A percentile compares a stretch with the other conserved stretches of the same genome.
Conservation (phyloP, 192 early-diverging fungal genomes). For the Chytriomyces confervae region DNA sequence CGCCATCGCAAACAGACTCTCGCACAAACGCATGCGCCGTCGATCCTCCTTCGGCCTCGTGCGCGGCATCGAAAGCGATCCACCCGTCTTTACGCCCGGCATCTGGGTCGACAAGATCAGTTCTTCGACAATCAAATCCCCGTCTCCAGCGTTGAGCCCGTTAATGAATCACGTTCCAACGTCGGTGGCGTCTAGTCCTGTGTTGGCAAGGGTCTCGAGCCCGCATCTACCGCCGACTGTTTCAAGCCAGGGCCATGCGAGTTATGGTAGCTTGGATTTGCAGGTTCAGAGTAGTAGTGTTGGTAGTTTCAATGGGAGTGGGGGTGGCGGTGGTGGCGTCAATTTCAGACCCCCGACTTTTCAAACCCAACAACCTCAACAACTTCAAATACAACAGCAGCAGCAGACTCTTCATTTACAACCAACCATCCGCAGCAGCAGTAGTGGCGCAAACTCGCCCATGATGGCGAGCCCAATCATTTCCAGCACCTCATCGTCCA, state of each 20-base stretch:
- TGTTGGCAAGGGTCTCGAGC: too few relatives aligned
- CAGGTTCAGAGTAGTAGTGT: too few relatives aligned
- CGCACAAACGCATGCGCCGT: slow-evolving; percentile 4
- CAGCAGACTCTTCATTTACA: not conserved
- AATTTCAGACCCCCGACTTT: too few relatives aligned
- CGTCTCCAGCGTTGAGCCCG: not conserved
- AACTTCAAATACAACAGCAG: not conserved
- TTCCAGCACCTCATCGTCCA: not conserved
- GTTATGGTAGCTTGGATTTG: too few relatives aligned
- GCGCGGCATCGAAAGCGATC: slow-evolving; percentile 17
- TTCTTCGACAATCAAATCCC: not conserved
- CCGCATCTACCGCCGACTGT: too few relatives aligned
- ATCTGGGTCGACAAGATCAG: slow-evolving; percentile 24
- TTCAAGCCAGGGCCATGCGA: too few relatives aligned
- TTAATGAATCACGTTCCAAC: not conserved
- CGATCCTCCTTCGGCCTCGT: slow-evolving; percentile 30
- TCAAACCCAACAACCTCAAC: not conserved
- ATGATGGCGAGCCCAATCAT: not conserved
- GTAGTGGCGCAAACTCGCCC: not conserved
- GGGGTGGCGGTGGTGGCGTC: too few relatives aligned
- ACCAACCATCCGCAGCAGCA: not conserved
- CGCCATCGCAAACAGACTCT: not conserved
- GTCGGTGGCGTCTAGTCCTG: not conserved
- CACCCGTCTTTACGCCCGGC: slow-evolving; percentile 11
- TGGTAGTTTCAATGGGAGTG: too few relatives aligned